These are phyloP conservation scores for Debaryomyces sp. DNA, from an alignment of 1,139 yeast genomes.

Conservation along the genomic window DNA sequence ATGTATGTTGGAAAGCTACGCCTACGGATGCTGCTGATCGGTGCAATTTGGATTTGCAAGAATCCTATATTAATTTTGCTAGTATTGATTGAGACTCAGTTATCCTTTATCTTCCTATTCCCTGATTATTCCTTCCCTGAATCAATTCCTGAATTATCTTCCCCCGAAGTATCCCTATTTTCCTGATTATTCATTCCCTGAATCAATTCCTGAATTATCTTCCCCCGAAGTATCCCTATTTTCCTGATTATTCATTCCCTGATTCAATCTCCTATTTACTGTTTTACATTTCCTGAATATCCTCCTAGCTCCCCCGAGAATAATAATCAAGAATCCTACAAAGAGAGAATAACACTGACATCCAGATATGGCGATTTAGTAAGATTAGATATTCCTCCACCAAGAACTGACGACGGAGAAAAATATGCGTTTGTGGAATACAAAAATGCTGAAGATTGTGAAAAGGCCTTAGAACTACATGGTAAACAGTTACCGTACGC, in stretches of 20 bases:
- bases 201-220: background rate
- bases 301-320: constrained; percentile 6
- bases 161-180: background rate
- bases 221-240: background rate
- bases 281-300: background rate
- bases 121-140: constrained; percentile 1
- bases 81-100: background rate
- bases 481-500: constrained; percentile 47
- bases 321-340: constrained; percentile 2
- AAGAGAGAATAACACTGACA: background rate
- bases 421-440: constrained; percentile 78
- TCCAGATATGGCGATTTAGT: constrained; percentile 62
- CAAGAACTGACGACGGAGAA: constrained; percentile 62
- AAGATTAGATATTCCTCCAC: constrained; percentile 72
- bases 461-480: constrained; percentile 58
- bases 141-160: background rate
- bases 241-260: background rate
- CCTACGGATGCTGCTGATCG: background rate
- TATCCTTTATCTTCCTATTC: background rate
- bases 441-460: constrained; percentile 61
- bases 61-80: constrained; percentile 1
- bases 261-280: background rate
- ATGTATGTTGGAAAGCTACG: background rate
- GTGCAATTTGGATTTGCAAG: background rate
- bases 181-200: background rate